phyloP scores from a whole-genome alignment of 2,329 filamentous ascomycete species.

The Hypoxylon sp. region DNA sequence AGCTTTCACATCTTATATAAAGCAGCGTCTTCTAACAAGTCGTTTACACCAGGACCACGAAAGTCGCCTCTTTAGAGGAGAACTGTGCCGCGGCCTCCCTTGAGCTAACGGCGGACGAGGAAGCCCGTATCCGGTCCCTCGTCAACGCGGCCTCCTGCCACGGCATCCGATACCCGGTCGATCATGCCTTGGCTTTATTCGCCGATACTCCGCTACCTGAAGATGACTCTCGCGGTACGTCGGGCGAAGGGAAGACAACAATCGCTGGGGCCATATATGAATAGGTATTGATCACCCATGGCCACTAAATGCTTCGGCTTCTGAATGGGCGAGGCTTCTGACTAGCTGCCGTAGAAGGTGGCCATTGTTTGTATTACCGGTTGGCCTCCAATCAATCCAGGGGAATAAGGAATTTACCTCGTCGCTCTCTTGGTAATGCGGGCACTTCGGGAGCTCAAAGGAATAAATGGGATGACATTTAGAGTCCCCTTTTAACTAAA shows the following conservation, averaged over 20 bases:
- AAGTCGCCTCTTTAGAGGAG: conserved; percentile 38
- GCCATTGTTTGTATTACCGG: too few relatives aligned
- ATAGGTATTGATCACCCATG: not conserved
- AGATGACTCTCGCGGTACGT: not conserved
- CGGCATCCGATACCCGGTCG: conserved; percentile 30
- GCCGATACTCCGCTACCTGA: conserved; percentile 35
- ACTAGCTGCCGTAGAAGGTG: too few relatives aligned
- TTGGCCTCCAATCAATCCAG: not conserved
- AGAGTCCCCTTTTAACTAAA: not conserved
- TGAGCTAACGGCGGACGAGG: conserved; percentile 49
- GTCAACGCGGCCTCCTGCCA: conserved; percentile 43
- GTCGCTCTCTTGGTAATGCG: not conserved
- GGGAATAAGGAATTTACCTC: not conserved
- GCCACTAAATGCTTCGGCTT: not conserved
- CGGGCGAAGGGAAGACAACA: not conserved
- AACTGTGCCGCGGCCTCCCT: conserved; percentile 48
- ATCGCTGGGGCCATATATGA: conserved; percentile 18
- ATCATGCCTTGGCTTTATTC: conserved; percentile 32
- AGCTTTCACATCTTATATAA: not conserved
- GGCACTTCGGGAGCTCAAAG: not conserved
- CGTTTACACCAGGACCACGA: conserved; percentile 29
- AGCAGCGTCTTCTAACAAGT: not conserved
- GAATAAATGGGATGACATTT: not conserved
- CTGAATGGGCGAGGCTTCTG: too few relatives aligned
- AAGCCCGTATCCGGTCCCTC: conserved; percentile 48